Percentiles rank a stretch among this genome's conserved stretches.
These are phyloP conservation scores for Collybia sp. DNA, from an alignment of 768 basidiomycete genomes.

Conservation along the genomic window DNA sequence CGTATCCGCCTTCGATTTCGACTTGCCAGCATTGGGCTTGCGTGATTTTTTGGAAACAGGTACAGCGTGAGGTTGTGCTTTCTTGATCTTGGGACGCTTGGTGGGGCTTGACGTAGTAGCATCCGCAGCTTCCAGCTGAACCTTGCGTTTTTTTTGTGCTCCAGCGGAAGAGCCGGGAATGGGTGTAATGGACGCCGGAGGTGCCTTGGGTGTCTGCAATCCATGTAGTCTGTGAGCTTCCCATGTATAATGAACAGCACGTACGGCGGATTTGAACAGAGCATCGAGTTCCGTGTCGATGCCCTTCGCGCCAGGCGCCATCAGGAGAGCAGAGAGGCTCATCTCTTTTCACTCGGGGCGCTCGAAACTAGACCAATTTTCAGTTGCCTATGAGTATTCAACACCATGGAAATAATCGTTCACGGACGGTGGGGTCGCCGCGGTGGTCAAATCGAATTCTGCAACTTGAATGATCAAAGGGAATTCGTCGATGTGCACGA, in stretches of 20 bases:
- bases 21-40: conserved; percentile 11
- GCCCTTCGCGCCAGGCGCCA: conserved; percentile 29
- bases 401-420: too few relatives aligned
- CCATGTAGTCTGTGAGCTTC: neutral
- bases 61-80: conserved; percentile 1
- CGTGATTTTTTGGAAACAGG: conserved; percentile 1
- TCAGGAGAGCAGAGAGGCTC: conserved; percentile 54
- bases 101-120: conserved; percentile 20
- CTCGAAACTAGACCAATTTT: neutral
- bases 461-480: too few relatives aligned
- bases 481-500: too few relatives aligned
- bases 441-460: too few relatives aligned
- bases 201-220: conserved; percentile 6
- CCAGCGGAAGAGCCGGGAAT: conserved; percentile 18
- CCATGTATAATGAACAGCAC: conserved; percentile 11
- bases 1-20: conserved; percentile 16
- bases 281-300: conserved; percentile 62
- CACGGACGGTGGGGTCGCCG: too few relatives aligned
- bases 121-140: conserved; percentile 12
- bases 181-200: conserved; percentile 9
- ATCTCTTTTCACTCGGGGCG: conserved; percentile 22
- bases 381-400: too few relatives aligned
- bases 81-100: conserved; percentile 8
- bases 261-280: conserved; percentile 52
- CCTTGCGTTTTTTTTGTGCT: conserved; percentile 27